Conservation (phyloP, 2,329 filamentous ascomycete species). For the Lachnellula arida region DNA sequence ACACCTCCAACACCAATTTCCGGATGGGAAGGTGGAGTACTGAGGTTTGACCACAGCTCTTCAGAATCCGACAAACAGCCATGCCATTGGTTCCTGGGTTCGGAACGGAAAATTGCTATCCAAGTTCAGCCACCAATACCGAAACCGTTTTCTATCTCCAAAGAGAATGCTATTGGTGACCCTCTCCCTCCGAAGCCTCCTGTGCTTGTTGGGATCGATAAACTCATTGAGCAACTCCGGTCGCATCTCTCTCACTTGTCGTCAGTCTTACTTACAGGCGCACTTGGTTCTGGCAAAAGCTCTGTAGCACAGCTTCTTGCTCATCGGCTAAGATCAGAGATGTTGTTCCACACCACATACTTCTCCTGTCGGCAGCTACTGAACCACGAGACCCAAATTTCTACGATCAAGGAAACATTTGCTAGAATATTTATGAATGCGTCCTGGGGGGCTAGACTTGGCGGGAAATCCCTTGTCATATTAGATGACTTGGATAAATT, state of each 20-base stretch:
- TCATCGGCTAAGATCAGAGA: constrained; percentile 64
- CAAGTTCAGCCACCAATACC: constrained; percentile 73
- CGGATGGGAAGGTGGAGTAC: constrained; percentile 77
- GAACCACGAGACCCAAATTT: constrained; percentile 84
- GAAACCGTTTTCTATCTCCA: constrained; percentile 52
- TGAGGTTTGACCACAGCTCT: constrained; percentile 67
- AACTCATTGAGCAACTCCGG: constrained; percentile 65
- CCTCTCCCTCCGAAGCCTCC: constrained; percentile 50
- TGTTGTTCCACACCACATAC: constrained; percentile 78
- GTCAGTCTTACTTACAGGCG: constrained; percentile 84
- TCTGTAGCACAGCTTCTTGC: constrained; percentile 72
- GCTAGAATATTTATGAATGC: constrained; percentile 81
- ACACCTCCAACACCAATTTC: constrained; percentile 49
- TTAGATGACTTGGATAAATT: constrained; percentile 91
- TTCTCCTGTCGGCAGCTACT: constrained; percentile 83
- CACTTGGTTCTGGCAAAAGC: constrained; percentile 86
- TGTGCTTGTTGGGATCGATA: constrained; percentile 77
- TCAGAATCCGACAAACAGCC: constrained; percentile 43
- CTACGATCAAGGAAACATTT: constrained; percentile 85
- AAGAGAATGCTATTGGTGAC: constrained; percentile 46
- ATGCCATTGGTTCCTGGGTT: constrained; percentile 68
- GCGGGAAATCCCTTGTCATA: constrained; percentile 78
- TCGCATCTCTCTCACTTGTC: constrained; percentile 79
- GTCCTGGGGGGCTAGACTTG: constrained; percentile 83
- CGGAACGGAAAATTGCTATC: constrained; percentile 67